Conservation (phyloP, 2,329 filamentous ascomycete species). For the Zasmidium cellare region DNA sequence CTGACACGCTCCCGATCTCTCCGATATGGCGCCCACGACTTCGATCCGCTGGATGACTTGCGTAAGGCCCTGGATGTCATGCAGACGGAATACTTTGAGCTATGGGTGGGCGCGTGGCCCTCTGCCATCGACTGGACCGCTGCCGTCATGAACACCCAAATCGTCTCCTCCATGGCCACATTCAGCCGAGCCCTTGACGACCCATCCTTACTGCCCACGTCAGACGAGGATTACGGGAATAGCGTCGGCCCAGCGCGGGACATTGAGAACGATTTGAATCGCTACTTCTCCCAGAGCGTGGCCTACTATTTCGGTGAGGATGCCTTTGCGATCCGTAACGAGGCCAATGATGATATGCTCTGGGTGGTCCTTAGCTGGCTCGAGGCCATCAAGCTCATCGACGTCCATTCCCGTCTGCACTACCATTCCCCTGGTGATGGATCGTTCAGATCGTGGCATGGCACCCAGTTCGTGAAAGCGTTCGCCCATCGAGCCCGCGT, state of each 20-base stretch:
- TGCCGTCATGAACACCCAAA: conserved; percentile 77
- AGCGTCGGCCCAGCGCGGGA: conserved; percentile 35
- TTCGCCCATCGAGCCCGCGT: conserved; percentile 81
- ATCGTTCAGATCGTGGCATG: conserved; percentile 62
- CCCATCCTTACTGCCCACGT: not conserved
- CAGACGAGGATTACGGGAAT: not conserved
- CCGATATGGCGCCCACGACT: not conserved
- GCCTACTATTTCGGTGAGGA: conserved; percentile 88
- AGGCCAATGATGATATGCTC: conserved; percentile 91
- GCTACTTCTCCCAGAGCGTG: conserved; percentile 74
- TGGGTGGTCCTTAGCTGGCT: conserved; percentile 95
- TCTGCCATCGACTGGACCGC: conserved; percentile 89
- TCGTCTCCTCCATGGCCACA: conserved; percentile 67
- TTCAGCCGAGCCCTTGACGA: conserved; percentile 35
- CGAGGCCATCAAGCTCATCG: conserved; percentile 74
- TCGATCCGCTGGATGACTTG: conserved; percentile 23
- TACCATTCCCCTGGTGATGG: conserved; percentile 41
- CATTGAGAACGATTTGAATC: conserved; percentile 77
- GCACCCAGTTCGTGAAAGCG: conserved; percentile 69
- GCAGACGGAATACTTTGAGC: conserved; percentile 73
- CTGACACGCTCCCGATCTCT: not conserved
- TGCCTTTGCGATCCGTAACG: conserved; percentile 67
- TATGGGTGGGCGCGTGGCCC: conserved; percentile 81
- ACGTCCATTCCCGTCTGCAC: conserved; percentile 65
- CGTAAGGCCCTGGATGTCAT: conserved; percentile 67